Evolutionary conservation across 2,329 filamentous ascomycete species (phyloP).

Genomic region (Ascosphaera aggregata): DNA sequence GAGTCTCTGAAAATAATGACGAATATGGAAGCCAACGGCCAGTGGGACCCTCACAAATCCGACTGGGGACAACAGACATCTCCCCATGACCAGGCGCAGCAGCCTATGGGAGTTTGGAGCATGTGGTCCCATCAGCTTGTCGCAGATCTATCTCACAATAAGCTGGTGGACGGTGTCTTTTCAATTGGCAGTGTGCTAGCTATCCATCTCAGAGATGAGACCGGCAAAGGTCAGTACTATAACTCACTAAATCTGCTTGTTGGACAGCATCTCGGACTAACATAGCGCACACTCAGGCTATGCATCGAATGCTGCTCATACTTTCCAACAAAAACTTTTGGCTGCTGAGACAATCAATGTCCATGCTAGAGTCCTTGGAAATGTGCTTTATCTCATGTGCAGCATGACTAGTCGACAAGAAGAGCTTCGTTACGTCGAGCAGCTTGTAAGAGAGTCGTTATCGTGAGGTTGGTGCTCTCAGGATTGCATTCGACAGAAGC

Average conservation of each 20-base stretch:
- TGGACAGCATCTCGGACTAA: constrained; percentile 4
- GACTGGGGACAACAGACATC: constrained; percentile 6
- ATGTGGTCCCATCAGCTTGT: constrained; percentile 44
- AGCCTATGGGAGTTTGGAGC: constrained; percentile 31
- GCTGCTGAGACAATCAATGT: constrained; percentile 21
- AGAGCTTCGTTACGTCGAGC: constrained; percentile 19
- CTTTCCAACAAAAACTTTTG: constrained; percentile 27
- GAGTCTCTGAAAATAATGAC: constrained; percentile 38
- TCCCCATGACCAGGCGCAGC: neutral
- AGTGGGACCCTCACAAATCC: constrained; percentile 34
- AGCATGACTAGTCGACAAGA: constrained; percentile 26
- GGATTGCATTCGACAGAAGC: too few species aligned
- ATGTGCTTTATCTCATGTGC: constrained; percentile 38
- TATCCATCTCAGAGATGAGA: constrained; percentile 30
- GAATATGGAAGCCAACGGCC: constrained; percentile 29
- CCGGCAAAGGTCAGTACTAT: constrained; percentile 19
- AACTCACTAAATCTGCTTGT: constrained; percentile 1
- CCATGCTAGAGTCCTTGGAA: constrained; percentile 36
- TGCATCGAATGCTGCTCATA: constrained; percentile 30
- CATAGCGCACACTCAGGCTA: constrained; percentile 21
- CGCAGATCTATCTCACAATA: constrained; percentile 30
- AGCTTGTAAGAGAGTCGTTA: constrained; percentile 15
- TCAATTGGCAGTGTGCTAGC: constrained; percentile 54
- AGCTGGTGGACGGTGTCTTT: constrained; percentile 40
- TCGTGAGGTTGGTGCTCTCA: too few species aligned